These are phyloP conservation scores for Scenedesmus sp. DNA, from an alignment of 163 green algal species.

Conservation along the genomic window DNA sequence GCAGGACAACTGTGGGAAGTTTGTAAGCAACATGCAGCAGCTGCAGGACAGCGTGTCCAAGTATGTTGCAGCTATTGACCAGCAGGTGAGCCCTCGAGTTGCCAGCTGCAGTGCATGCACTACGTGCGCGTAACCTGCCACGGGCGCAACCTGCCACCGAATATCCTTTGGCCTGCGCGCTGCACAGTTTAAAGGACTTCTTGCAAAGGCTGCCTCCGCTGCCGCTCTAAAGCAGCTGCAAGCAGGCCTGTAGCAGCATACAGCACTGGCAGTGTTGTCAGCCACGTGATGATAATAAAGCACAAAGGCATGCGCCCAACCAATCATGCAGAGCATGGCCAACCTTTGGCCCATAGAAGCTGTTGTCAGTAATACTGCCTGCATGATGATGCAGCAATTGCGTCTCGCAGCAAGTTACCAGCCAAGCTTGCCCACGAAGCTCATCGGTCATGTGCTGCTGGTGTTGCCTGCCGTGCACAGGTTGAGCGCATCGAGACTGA, in stretches of 20 bases:
- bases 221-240: neutral
- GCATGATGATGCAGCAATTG: too few relatives aligned
- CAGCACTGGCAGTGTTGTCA: neutral
- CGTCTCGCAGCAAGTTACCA: too few relatives aligned
- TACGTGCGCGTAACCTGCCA: too few relatives aligned
- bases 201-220: neutral
- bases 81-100: conserved; percentile 57
- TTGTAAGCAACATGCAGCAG: conserved; percentile 70
- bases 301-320: too few relatives aligned
- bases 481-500: conserved; percentile 72
- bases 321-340: too few relatives aligned
- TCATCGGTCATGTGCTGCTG: neutral
- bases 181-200: too few relatives aligned
- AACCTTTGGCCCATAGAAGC: neutral
- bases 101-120: neutral
- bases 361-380: too few relatives aligned
- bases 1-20: conserved; percentile 72
- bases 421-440: too few relatives aligned
- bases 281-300: too few relatives aligned
- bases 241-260: neutral
- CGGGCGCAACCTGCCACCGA: too few relatives aligned
- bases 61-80: conserved; percentile 69
- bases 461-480: conserved; percentile 35
- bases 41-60: conserved; percentile 68
- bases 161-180: too few relatives aligned